Evolutionary conservation across 163 green algal species (phyloP).

Genomic region (Chlorella variabilis): DNA sequence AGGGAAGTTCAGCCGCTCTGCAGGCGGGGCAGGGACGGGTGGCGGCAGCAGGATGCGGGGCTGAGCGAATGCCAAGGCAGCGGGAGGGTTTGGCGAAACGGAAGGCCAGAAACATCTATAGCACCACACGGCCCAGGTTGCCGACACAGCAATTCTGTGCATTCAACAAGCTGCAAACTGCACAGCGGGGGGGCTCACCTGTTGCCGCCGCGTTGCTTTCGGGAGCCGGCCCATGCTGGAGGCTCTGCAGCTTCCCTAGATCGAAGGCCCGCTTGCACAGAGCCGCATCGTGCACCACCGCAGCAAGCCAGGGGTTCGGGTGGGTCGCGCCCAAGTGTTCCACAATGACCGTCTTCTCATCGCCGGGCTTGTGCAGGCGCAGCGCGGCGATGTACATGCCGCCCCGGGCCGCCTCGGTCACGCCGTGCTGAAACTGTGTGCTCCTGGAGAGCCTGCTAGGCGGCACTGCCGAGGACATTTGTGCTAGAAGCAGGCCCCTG

Average conservation of each 20-base stretch:
- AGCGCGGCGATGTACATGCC: background rate
- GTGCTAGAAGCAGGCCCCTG: too few species aligned
- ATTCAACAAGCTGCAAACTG: too few species aligned
- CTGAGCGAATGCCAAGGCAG: too few species aligned
- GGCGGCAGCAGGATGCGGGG: too few species aligned
- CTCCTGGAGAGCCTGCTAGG: background rate
- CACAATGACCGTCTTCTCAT: background rate
- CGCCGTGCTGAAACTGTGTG: background rate
- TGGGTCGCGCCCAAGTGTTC: background rate
- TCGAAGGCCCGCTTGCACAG: background rate
- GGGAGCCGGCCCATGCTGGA: background rate
- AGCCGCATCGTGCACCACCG: background rate
- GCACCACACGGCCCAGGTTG: too few species aligned
- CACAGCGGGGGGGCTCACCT: too few species aligned
- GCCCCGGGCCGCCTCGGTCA: background rate
- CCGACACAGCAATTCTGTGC: too few species aligned
- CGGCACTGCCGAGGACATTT: background rate
- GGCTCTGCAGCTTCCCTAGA: background rate
- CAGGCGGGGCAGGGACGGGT: too few species aligned
- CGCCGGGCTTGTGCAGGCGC: background rate
- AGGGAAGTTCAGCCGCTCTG: slow-evolving; percentile 20
- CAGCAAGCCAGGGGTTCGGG: background rate
- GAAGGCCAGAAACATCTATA: too few species aligned
- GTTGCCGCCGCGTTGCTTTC: too few species aligned
- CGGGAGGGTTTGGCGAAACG: too few species aligned